A percentile compares a stretch with the other conserved stretches of the same genome.
Evolutionary conservation across 2,329 filamentous ascomycete species (phyloP).

Genomic region (Arthrocladium fulminans): DNA sequence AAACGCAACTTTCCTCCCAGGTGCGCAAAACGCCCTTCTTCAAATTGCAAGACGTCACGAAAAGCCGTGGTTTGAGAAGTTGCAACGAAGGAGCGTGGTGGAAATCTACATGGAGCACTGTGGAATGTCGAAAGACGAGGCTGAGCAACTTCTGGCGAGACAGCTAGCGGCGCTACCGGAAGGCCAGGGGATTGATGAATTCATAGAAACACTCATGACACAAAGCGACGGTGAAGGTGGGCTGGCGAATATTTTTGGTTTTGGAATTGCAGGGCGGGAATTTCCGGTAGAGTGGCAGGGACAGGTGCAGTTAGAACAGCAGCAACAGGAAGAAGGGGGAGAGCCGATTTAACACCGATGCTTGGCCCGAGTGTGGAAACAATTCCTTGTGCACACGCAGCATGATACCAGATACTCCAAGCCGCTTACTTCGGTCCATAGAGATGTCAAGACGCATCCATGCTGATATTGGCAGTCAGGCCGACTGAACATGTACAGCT

Average conservation of each 20-base stretch:
- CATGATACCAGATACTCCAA: too few species aligned
- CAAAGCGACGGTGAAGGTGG: background rate
- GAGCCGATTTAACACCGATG: too few species aligned
- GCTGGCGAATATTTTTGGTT: background rate
- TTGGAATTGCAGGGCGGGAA: background rate
- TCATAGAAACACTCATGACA: conserved; percentile 2
- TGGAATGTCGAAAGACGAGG: conserved; percentile 3
- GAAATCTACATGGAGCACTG: background rate
- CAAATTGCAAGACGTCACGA: conserved; percentile 2
- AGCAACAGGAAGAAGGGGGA: too few species aligned
- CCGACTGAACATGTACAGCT: background rate
- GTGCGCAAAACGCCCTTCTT: background rate
- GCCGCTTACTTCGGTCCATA: too few species aligned
- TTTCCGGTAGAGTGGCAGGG: background rate
- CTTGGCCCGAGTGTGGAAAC: too few species aligned
- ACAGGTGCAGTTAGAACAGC: background rate
- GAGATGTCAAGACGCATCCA: too few species aligned
- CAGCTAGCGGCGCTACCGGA: background rate
- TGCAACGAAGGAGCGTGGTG: conserved; percentile 2
- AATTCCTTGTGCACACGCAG: too few species aligned
- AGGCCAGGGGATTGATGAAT: conserved; percentile 4
- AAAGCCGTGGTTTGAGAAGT: conserved; percentile 5
- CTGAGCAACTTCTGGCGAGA: background rate
- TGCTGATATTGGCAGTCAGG: too few species aligned
- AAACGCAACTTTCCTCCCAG: background rate